These are phyloP conservation scores for Geosiphon pyriformis DNA, from an alignment of 192 early-diverging fungal genomes.

Conservation along the genomic window DNA sequence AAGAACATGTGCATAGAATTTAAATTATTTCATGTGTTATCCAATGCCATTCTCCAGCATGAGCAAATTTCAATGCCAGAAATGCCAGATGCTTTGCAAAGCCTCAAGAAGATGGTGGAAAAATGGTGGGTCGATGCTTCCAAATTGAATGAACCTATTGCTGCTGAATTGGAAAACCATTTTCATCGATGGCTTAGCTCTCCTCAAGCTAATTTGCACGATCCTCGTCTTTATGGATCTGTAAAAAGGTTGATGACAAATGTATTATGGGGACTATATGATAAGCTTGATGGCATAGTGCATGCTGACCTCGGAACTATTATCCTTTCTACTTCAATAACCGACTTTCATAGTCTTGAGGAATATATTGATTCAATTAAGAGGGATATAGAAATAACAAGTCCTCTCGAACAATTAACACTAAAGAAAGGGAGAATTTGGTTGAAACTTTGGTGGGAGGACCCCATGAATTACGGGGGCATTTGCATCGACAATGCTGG, in stretches of 20 bases:
- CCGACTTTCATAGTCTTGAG: background rate
- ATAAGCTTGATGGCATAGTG: background rate
- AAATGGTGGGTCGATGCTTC: background rate
- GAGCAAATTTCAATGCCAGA: background rate
- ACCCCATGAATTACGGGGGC: background rate
- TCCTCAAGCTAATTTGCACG: background rate
- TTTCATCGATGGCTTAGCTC: constrained; percentile 5
- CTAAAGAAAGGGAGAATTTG: background rate
- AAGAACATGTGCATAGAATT: constrained; percentile 2
- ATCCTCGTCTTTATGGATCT: background rate
- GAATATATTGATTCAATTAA: background rate
- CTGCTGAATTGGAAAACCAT: background rate
- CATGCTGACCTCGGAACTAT: background rate
- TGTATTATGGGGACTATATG: background rate
- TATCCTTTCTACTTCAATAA: background rate
- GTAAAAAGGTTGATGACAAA: background rate
- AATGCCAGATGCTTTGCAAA: background rate
- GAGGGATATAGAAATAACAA: background rate
- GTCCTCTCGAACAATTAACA: background rate
- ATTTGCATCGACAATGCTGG: background rate
- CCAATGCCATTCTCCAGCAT: background rate
- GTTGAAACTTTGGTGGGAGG: background rate
- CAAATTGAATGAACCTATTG: background rate
- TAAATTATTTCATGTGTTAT: background rate
- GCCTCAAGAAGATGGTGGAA: background rate